phyloP scores from a whole-genome alignment of 345 rosid species.

The Conringia planisiliqua region DNA sequence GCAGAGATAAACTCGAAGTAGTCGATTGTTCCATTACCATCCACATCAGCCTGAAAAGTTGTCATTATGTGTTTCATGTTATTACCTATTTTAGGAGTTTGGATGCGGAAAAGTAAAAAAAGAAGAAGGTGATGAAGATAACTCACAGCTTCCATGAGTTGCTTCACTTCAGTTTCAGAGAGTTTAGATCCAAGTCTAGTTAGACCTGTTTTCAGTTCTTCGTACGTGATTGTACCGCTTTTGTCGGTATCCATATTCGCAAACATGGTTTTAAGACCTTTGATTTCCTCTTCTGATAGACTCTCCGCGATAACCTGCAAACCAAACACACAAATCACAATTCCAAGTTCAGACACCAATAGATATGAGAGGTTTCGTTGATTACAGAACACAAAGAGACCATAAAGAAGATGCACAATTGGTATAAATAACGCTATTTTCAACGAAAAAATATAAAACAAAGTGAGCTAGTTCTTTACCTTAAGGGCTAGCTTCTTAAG shows the following conservation, averaged over 20 bases:
- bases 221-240: slow-evolving; percentile 85
- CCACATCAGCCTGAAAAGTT: slow-evolving; percentile 63
- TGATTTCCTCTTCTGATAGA: slow-evolving; percentile 76
- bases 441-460: not conserved
- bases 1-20: slow-evolving; percentile 83
- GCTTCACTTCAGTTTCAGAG: slow-evolving; percentile 77
- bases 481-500: slow-evolving; percentile 88
- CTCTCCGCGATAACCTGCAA: slow-evolving; percentile 78
- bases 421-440: not conserved
- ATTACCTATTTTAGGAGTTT: not conserved
- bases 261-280: slow-evolving; percentile 82
- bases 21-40: slow-evolving; percentile 86
- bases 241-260: slow-evolving; percentile 80
- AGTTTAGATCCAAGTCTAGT: slow-evolving; percentile 73
- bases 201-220: slow-evolving; percentile 74
- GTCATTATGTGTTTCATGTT: not conserved
- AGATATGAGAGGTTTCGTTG: not conserved
- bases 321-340: not conserved
- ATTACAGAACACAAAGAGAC: not conserved
- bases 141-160: slow-evolving; percentile 93
- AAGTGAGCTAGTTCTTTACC: slow-evolving; percentile 34
- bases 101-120: not conserved
- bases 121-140: not conserved
- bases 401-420: not conserved
- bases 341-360: not conserved